Conservation (phyloP, 2,329 filamentous ascomycete genomes). For the Fusarium armeniacum region DNA sequence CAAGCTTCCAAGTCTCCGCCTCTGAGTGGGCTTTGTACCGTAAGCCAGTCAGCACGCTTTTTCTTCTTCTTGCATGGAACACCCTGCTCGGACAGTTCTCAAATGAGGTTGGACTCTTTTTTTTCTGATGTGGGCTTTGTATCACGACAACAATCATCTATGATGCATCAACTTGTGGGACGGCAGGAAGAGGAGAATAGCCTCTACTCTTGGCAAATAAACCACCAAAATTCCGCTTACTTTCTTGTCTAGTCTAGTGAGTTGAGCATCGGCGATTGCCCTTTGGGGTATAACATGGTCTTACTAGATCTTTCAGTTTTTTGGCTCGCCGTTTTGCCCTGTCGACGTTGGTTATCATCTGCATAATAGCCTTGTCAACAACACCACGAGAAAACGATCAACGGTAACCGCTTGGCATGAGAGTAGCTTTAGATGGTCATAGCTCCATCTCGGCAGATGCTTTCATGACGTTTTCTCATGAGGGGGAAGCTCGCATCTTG, state of each 20-base stretch:
- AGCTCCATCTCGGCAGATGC: conserved; percentile 22
- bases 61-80: background rate
- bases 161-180: conserved; percentile 18
- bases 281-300: conserved; percentile 23
- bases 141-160: background rate
- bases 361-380: conserved; percentile 13
- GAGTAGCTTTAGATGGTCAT: conserved; percentile 18
- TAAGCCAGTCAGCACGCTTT: conserved; percentile 39
- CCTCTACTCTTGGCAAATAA: conserved; percentile 1
- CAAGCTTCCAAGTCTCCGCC: conserved; percentile 1
- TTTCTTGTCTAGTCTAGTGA: background rate
- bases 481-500: conserved; percentile 41
- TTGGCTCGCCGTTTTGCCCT: conserved; percentile 1
- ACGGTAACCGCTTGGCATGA: background rate
- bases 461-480: conserved; percentile 27
- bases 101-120: conserved; percentile 1
- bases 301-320: conserved; percentile 20
- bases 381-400: background rate
- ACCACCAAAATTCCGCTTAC: conserved; percentile 12
- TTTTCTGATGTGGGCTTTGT: background rate
- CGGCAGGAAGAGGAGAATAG: background rate
- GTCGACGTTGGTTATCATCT: background rate
- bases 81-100: background rate
- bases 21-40: background rate
- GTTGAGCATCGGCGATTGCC: conserved; percentile 28